Evolutionary conservation across 1,139 yeast genomes (phyloP).

Genomic region (Nematodospora anomalae): DNA sequence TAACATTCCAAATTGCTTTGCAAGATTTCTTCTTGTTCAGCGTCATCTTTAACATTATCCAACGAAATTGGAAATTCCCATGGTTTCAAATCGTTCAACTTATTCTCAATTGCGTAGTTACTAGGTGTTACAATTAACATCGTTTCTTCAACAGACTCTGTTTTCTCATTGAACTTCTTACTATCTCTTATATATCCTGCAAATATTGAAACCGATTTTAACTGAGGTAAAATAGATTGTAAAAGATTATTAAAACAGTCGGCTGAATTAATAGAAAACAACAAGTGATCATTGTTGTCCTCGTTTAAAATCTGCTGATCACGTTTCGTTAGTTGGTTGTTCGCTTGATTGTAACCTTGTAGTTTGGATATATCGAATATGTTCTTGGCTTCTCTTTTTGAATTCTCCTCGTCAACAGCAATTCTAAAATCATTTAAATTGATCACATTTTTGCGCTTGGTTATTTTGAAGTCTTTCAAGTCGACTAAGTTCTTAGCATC

Average conservation of each 20-base stretch:
- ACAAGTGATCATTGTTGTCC: slow-evolving; percentile 2
- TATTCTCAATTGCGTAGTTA: slow-evolving; percentile 48
- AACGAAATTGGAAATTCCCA: slow-evolving; percentile 65
- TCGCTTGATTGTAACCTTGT: no score
- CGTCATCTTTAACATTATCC: slow-evolving; percentile 31
- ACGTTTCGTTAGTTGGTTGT: slow-evolving; percentile 8
- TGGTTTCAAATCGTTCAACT: slow-evolving; percentile 49
- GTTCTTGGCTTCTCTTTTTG: slow-evolving; percentile 23
- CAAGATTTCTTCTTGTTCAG: slow-evolving; percentile 44
- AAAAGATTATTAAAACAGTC: slow-evolving; percentile 21
- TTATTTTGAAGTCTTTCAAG: slow-evolving; percentile 12
- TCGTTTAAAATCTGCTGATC: slow-evolving; percentile 7
- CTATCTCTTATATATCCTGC: slow-evolving; percentile 58
- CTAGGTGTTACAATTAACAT: slow-evolving; percentile 63
- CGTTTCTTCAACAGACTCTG: slow-evolving; percentile 35
- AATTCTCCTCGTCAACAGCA: slow-evolving; percentile 9
- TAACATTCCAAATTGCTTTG: slow-evolving; percentile 50
- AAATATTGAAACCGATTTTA: slow-evolving; percentile 47
- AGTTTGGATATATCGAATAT: slow-evolving; percentile 15
- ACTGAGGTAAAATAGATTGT: slow-evolving; percentile 44
- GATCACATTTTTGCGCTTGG: slow-evolving; percentile 23
- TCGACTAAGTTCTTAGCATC: slow-evolving; percentile 1
- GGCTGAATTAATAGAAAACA: slow-evolving; percentile 12
- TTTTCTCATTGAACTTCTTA: slow-evolving; percentile 39
- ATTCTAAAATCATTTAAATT: slow-evolving; percentile 19